A percentile compares a stretch with the other conserved stretches of the same genome.
phyloP scores from a whole-genome alignment of 176 grass and related monocot species.

The Thinopyrum elongatum region DNA sequence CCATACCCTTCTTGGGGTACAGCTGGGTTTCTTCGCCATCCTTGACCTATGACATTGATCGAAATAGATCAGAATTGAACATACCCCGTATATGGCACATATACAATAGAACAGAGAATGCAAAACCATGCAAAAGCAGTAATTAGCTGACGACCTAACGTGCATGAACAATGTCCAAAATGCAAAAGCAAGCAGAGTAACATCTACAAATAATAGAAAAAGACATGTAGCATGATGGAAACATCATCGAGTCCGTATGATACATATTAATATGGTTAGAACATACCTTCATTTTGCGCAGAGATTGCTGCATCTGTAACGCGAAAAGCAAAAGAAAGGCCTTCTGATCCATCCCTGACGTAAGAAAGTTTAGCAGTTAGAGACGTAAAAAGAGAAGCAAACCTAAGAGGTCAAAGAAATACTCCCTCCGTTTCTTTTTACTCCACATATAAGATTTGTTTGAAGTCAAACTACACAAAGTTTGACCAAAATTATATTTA shows the following conservation, averaged over 20 bases:
- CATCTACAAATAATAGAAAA: background rate
- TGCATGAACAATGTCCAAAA: background rate
- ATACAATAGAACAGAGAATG: conserved; percentile 21
- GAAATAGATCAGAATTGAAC: conserved; percentile 13
- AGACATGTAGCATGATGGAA: background rate
- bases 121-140: conserved; percentile 14
- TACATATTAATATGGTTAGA: conserved; percentile 3
- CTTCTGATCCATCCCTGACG: conserved; percentile 95
- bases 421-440: background rate
- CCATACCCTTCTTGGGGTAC: conserved; percentile 96
- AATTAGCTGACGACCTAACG: background rate
- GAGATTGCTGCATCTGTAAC: conserved; percentile 82
- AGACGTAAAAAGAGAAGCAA: conserved; percentile 8
- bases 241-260: background rate
- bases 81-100: conserved; percentile 7
- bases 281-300: conserved; percentile 58
- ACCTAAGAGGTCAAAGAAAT: background rate
- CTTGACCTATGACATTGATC: conserved; percentile 59
- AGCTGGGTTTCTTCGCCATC: conserved; percentile 83
- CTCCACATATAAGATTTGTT: too few relatives aligned
- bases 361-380: conserved; percentile 13
- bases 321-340: conserved; percentile 98
- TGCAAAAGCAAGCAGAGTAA: background rate
- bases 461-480: too few relatives aligned
- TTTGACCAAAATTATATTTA: too few relatives aligned